phyloP scores from a whole-genome alignment of 1,139 yeast genomes.

The Scheffersomyces parashehatae region DNA sequence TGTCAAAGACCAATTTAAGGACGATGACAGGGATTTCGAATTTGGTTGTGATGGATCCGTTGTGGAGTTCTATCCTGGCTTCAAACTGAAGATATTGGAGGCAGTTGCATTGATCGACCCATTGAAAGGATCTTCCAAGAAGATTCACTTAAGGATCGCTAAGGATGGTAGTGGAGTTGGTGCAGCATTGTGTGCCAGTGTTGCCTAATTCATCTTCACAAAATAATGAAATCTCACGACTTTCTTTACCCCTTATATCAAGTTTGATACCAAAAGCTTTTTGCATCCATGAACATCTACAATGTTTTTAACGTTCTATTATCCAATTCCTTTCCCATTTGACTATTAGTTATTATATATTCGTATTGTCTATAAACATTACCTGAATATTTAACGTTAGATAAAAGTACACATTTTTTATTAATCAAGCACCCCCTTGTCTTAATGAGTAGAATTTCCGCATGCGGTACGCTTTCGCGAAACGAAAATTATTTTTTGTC shows the following conservation, averaged over 20 bases:
- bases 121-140: conserved; percentile 68
- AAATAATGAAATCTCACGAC: background rate
- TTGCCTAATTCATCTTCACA: conserved; percentile 15
- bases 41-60: conserved; percentile 95
- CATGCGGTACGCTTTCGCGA: too few relatives aligned
- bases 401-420: too few relatives aligned
- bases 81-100: conserved; percentile 71
- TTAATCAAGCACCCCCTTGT: too few relatives aligned
- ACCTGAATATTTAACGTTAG: too few relatives aligned
- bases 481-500: too few relatives aligned
- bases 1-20: conserved; percentile 44
- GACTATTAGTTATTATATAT: too few relatives aligned
- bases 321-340: too few relatives aligned
- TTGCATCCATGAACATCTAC: background rate
- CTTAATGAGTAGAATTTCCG: too few relatives aligned
- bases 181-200: conserved; percentile 85
- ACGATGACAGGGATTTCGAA: conserved; percentile 71
- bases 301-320: too few relatives aligned
- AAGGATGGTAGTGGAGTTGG: conserved; percentile 97
- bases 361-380: too few relatives aligned
- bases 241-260: background rate
- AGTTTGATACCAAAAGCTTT: background rate
- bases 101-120: conserved; percentile 71
- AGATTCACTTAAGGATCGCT: conserved; percentile 74
- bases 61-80: conserved; percentile 88